Percentiles rank a stretch among this genome's conserved stretches.
Evolutionary conservation across 495 filamentous ascomycete species (phyloP).

Genomic region (Elaphomyces granulatus): DNA sequence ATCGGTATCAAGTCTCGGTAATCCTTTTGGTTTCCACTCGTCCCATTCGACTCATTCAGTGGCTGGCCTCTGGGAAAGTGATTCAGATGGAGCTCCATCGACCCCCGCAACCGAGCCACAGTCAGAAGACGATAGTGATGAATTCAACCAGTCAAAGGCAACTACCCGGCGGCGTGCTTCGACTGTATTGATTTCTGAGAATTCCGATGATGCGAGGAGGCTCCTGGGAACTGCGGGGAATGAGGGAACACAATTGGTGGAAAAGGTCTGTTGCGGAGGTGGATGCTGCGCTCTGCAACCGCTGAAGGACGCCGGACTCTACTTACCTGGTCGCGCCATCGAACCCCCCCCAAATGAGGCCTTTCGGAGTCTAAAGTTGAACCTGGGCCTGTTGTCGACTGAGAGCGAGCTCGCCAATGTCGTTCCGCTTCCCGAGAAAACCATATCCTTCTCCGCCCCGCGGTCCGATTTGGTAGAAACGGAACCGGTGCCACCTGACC

Average conservation of each 20-base stretch:
- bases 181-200: slow-evolving; percentile 65
- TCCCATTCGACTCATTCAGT: slow-evolving; percentile 5
- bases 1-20: slow-evolving; percentile 3
- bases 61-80: slow-evolving; percentile 17
- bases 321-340: slow-evolving; percentile 32
- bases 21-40: slow-evolving; percentile 1
- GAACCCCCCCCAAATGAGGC: slow-evolving; percentile 69
- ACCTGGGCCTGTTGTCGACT: slow-evolving; percentile 55
- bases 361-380: slow-evolving; percentile 61
- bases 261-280: slow-evolving; percentile 73
- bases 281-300: slow-evolving; percentile 71
- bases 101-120: slow-evolving; percentile 40
- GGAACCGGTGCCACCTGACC: slow-evolving; percentile 26
- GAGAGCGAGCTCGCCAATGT: slow-evolving; percentile 55
- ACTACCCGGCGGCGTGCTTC: slow-evolving; percentile 53
- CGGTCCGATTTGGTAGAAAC: slow-evolving; percentile 23
- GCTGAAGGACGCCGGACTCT: slow-evolving; percentile 26
- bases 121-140: slow-evolving; percentile 30
- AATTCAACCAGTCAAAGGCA: slow-evolving; percentile 17
- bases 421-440: slow-evolving; percentile 57
- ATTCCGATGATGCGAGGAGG: slow-evolving; percentile 55
- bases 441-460: slow-evolving; percentile 46
- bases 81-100: slow-evolving; percentile 33
- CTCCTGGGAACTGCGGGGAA: slow-evolving; percentile 36
- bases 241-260: slow-evolving; percentile 34